Conservation (phyloP, 192 early-diverging fungal species). For the Tieghemiomyces parasiticus region DNA sequence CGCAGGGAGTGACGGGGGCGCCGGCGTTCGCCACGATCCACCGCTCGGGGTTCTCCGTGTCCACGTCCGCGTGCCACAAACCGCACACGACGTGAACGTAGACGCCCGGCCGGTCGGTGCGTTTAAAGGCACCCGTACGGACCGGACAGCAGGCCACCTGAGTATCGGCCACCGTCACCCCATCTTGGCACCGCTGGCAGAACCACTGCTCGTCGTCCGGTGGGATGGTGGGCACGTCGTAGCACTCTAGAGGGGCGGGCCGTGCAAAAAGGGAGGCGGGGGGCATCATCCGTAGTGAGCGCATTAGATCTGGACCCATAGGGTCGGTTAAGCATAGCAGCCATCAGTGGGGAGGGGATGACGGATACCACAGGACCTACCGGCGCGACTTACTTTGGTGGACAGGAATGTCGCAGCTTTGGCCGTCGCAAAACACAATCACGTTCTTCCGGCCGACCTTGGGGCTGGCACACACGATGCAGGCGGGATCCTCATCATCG, state of each 20-base stretch:
- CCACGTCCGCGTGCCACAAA: not conserved
- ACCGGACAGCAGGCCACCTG: not conserved
- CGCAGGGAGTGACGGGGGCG: not conserved
- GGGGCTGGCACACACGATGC: not conserved
- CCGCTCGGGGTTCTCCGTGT: not conserved
- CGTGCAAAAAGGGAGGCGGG: no score
- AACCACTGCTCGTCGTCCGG: not conserved
- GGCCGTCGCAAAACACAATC: constrained; percentile 6
- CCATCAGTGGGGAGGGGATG: no score
- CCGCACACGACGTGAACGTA: constrained; percentile 2
- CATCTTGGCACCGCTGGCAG: constrained; percentile 7
- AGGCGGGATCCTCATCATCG: not conserved
- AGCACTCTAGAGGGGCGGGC: no score
- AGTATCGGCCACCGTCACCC: not conserved
- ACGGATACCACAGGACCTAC: no score
- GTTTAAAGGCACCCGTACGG: not conserved
- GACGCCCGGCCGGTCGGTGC: not conserved
- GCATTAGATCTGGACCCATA: no score
- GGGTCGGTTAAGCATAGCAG: no score
- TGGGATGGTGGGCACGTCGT: not conserved
- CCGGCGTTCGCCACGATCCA: not conserved
- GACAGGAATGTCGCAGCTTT: not conserved
- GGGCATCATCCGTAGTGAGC: no score
- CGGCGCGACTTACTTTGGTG: constrained; percentile 9
- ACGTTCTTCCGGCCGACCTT: not conserved